These are phyloP conservation scores for Clavulina sp. DNA, from an alignment of 768 basidiomycete species.

Conservation along the genomic window DNA sequence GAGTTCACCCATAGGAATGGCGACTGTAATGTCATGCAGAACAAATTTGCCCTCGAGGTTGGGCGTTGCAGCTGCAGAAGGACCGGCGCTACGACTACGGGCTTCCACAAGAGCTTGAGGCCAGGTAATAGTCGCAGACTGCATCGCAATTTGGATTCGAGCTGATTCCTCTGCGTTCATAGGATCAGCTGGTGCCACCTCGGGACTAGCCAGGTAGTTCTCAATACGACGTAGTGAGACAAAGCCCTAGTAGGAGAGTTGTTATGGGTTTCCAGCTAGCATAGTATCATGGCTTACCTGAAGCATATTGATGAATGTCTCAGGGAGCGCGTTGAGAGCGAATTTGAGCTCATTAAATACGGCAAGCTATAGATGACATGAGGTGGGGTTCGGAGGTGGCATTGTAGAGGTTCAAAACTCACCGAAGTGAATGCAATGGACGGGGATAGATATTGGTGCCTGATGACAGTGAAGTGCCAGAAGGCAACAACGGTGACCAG, in stretches of 20 bases:
- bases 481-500: slow-evolving; percentile 35
- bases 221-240: slow-evolving; percentile 84
- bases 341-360: slow-evolving; percentile 84
- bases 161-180: slow-evolving; percentile 28
- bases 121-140: slow-evolving; percentile 83
- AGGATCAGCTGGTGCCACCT: slow-evolving; percentile 47
- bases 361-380: slow-evolving; percentile 13
- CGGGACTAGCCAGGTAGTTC: slow-evolving; percentile 62
- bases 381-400: background rate
- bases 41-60: slow-evolving; percentile 44
- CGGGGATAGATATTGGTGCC: slow-evolving; percentile 53
- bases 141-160: slow-evolving; percentile 46
- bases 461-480: slow-evolving; percentile 51
- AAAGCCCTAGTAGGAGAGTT: slow-evolving; percentile 31
- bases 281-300: slow-evolving; percentile 30
- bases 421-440: slow-evolving; percentile 63
- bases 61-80: slow-evolving; percentile 54
- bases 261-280: background rate
- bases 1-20: slow-evolving; percentile 64
- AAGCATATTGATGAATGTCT: slow-evolving; percentile 78
- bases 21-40: slow-evolving; percentile 56
- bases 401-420: background rate
- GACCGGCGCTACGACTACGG: slow-evolving; percentile 19
- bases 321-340: slow-evolving; percentile 72
- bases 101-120: slow-evolving; percentile 44